A percentile compares a stretch with the other conserved stretches of the same genome.
Conservation (phyloP, 2,329 filamentous ascomycete genomes). For the Sarocladium kiliense region DNA sequence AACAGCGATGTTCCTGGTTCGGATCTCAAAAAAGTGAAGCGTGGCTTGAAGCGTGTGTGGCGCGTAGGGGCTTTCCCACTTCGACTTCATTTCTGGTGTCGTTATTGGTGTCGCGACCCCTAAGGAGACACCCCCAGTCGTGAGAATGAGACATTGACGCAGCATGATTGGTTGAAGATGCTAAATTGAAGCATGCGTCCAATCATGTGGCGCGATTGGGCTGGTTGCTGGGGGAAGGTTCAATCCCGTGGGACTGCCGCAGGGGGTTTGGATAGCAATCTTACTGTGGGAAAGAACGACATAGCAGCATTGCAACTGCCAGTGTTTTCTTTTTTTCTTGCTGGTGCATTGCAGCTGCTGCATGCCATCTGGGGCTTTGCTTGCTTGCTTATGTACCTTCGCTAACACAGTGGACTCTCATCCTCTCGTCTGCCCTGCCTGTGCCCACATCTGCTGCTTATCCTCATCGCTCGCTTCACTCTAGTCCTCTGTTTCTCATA, state of each 20-base stretch:
- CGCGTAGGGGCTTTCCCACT: neutral
- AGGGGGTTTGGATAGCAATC: neutral
- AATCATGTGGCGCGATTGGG: conserved; percentile 5
- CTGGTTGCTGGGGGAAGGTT: neutral
- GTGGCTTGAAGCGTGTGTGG: neutral
- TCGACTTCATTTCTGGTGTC: neutral
- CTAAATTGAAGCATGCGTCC: neutral
- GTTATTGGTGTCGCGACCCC: conserved; percentile 5
- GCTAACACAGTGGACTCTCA: neutral
- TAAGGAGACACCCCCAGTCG: neutral
- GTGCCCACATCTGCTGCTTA: neutral
- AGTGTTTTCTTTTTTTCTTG: neutral
- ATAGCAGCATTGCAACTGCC: neutral
- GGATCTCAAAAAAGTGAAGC: neutral
- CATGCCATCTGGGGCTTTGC: neutral
- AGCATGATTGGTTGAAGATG: neutral
- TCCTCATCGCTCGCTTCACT: neutral
- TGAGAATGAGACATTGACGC: neutral
- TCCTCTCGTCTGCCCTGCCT: neutral
- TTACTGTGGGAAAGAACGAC: neutral
- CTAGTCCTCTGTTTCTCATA: neutral
- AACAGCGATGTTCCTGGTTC: conserved; percentile 8
- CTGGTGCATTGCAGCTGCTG: neutral
- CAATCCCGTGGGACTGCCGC: conserved; percentile 1
- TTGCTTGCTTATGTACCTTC: neutral